Evolutionary conservation across 805 yeast genomes (phyloP).

Genomic region (Osmozyma mogii): DNA sequence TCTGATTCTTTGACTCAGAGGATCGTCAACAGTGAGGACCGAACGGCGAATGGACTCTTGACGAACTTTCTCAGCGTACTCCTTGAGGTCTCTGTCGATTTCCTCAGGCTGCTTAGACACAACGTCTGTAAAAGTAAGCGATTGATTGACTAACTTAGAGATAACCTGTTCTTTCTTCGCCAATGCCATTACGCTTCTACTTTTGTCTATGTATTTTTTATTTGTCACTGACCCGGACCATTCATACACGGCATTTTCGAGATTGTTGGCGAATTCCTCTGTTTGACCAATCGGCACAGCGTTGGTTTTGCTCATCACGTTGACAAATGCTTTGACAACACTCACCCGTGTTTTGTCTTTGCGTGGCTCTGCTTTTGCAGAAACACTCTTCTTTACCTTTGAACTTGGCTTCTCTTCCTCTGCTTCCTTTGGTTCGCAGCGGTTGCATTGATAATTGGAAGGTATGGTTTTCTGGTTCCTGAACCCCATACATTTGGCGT

Average conservation of each 20-base stretch:
- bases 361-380: conserved; percentile 8
- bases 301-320: conserved; percentile 34
- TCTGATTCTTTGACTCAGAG: conserved; percentile 52
- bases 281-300: conserved; percentile 20
- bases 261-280: conserved; percentile 29
- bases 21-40: conserved; percentile 50
- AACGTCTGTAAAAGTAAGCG: conserved; percentile 47
- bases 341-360: conserved; percentile 35
- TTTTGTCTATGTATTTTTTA: conserved; percentile 54
- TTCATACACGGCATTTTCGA: conserved; percentile 43
- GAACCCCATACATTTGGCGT: conserved; percentile 53
- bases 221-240: conserved; percentile 22
- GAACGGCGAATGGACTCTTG: conserved; percentile 61
- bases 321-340: conserved; percentile 45
- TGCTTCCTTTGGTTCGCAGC: conserved; percentile 35
- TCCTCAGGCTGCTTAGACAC: conserved; percentile 66
- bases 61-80: conserved; percentile 63
- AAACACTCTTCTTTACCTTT: conserved; percentile 10
- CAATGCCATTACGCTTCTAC: conserved; percentile 59
- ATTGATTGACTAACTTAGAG: conserved; percentile 46
- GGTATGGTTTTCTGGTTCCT: conserved; percentile 33
- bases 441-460: conserved; percentile 43
- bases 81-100: conserved; percentile 68
- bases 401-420: conserved; percentile 6
- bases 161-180: conserved; percentile 53